Evolutionary conservation across 23 red algal genomes (phyloP), one percentile per base, ranked within the genome.

Genomic region (Gracilaria domingensis): DNA sequence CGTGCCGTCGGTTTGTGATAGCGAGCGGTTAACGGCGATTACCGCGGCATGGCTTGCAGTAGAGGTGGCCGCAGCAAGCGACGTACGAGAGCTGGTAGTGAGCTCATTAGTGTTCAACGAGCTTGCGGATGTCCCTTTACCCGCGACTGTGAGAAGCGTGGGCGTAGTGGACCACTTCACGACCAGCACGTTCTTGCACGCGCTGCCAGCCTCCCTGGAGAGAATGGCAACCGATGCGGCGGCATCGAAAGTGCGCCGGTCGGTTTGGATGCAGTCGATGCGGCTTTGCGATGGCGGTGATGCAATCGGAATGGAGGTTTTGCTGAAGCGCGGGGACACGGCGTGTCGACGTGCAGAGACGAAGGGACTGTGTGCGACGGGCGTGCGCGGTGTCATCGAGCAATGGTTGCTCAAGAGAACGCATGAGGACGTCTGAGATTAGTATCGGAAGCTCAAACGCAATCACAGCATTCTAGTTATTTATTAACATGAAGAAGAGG

Each of bases 201-300:
- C 3, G 69, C 69, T 74, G 36, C 69, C 69, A 4, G 69, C 36
- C 3, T n/a, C 69, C 4, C 20, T 74, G 36, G 1, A 8, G 36
- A 21, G 14, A 5, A 16, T 74, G 34, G 69, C 16, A 7, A 4
- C 3, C 69, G 32, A 21, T 21, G 16, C 37, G 36, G 32, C 8
- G 32, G 69, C 34, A 12, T 2, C 69, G 34, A 24, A 44, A 71
- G 59, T 64, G 62, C 69, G 36, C 11, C 69, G 69, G 36, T 42
- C 69, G 36, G 69, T 74, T 45, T 45, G 69, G 69, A 74, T 74
- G 69, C 69, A 74, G 69, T 36, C 6, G 17, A 74, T 74, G 69
- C 23, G 17, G 69, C 69, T 74, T 3, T 4, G 69, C 20, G 69
- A 74, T 11, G 32, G 20, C 34, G 17, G 69, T 21, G 36, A 74